Base-by-base conservation (phyloP, 495 filamentous ascomycete genomes). In the Trichocladium uniseriatum region DNA sequence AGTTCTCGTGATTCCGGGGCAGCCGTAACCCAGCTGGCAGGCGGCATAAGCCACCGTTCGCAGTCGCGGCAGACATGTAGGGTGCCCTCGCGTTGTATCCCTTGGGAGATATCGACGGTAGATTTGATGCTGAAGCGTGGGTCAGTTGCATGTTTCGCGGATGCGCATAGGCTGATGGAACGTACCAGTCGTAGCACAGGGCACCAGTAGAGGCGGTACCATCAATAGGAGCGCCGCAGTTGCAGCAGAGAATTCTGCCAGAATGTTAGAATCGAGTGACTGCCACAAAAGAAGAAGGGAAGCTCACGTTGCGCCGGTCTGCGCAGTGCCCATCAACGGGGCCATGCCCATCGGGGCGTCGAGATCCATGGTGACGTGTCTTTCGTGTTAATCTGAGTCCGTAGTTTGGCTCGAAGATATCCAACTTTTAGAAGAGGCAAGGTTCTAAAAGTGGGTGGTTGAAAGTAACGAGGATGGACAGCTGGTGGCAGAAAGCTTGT, bases 181-280 rank as follows among this genome's bases (percentile, higher is more conserved):
- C 42, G 27, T 48, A 57, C 54, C 92, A 98, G 72, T 95, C 89
- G 59, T 85, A 82, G 67, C 92, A 98, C 40, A 95, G 79, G 21
- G 91, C 91, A 39, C 87, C 89, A 45, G 88, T 83, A 9, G 88
- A 76, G 11, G 78, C 73, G n/a, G 86, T 92, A 60, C 90, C 91
- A 64, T 92, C 87, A 49, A 96, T 94, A n/a, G 87, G 81, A 48
- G 83, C 83, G 53, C 89, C 91, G 66, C 90, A 96, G 73, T 95
- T 90, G 70, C 84, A 94, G 67, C 90, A 96, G 22, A 96, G 84
- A 58, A 95, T 94, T 8, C 84, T 94, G 41, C 6, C 51, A 40
- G 18, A 31, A 5, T 43, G 48, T 60, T 35, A 59, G 58, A 28
- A 37, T 40, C 38, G 6, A 35, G 3, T 10, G 2, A 13, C 14